Evolutionary conservation across 768 basidiomycete genomes (phyloP), one percentile per base, ranked within the genome.

Genomic region (Pisolithus microcarpus): DNA sequence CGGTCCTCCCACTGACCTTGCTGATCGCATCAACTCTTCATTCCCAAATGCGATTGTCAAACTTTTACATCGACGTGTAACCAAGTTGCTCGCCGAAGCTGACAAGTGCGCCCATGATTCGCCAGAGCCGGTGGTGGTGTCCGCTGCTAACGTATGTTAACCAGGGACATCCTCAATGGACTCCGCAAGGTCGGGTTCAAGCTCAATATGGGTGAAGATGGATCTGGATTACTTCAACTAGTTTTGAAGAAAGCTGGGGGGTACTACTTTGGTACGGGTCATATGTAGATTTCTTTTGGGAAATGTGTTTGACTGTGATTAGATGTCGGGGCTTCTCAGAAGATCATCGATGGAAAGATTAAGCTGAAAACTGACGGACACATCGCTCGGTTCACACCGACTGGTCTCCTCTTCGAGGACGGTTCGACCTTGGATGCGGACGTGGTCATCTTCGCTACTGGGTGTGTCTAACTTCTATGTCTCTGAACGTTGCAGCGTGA

Each of bases 171-270:
- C 16, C 72, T 85, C 1, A 77, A 83, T 5, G 82, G 74, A 6
- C 71, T 89, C n/a, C 65, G 72, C 36, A 72, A 72, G 52, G 70
- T 69, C 3, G 85, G 87, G 5, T 88, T 86, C 70, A 75, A 73
- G 51, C 58, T 72, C 10, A 79, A 75, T 43, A 56, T 63, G 7
- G 84, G 84, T 7, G 70, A 70, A 38, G 75, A 79, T 6, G 77
- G 69, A n/a, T 68, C 76, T 1, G 84, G 85, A 0, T 71, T 80
- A 54, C 50, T 75, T 9, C 64, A 76, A 39, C 63, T 79, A 21
- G 75, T 74, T n/a, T 78, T 72, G 62, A 63, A 61, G 7, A 72
- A 71, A 38, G 77, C 66, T 0, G 84, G 83, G 24, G 84, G 86
- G 5, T 87, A 83, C 63, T 87, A 87, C 64, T 68, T 85, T 1